Conservation (phyloP, 805 yeast species). For the Saccharomycopsis selenospora region DNA sequence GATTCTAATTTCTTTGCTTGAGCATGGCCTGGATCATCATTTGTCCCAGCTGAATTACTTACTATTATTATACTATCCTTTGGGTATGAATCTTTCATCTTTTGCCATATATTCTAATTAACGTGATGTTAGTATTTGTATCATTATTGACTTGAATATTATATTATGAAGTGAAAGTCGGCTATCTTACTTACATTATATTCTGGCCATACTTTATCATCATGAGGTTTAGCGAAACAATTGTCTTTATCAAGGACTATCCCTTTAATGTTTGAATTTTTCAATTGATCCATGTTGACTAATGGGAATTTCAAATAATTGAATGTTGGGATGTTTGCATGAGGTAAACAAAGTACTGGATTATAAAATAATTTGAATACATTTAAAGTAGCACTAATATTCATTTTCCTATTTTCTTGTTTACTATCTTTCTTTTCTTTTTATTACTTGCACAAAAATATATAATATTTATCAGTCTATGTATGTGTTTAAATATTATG, state of each 20-base stretch:
- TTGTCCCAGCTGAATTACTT: slow-evolving; percentile 89
- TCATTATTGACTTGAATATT: no score
- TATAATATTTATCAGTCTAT: no score
- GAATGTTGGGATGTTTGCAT: slow-evolving; percentile 46
- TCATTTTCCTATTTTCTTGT: no score
- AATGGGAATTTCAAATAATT: slow-evolving; percentile 38
- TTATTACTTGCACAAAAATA: no score
- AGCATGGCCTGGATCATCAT: slow-evolving; percentile 52
- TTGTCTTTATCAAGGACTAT: slow-evolving; percentile 91
- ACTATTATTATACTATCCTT: slow-evolving; percentile 64
- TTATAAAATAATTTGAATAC: slow-evolving; percentile 48
- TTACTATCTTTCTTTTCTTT: no score
- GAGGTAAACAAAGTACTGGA: slow-evolving; percentile 70
- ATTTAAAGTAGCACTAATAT: slow-evolving; percentile 72
- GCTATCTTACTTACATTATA: slow-evolving; percentile 36
- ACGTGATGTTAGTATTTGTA: no score
- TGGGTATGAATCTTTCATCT: slow-evolving; percentile 51
- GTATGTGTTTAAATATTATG: no score
- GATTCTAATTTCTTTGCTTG: slow-evolving; percentile 60
- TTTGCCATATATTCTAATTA: slow-evolving; percentile 42
- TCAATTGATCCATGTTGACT: slow-evolving; percentile 10
- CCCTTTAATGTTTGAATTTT: slow-evolving; percentile 44
- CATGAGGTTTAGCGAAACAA: slow-evolving; percentile 83
- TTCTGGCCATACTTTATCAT: slow-evolving; percentile 70
- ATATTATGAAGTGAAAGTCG: neutral